Evolutionary conservation across 1,139 yeast genomes (phyloP).

Genomic region (Kluyveromyces marxianus): DNA sequence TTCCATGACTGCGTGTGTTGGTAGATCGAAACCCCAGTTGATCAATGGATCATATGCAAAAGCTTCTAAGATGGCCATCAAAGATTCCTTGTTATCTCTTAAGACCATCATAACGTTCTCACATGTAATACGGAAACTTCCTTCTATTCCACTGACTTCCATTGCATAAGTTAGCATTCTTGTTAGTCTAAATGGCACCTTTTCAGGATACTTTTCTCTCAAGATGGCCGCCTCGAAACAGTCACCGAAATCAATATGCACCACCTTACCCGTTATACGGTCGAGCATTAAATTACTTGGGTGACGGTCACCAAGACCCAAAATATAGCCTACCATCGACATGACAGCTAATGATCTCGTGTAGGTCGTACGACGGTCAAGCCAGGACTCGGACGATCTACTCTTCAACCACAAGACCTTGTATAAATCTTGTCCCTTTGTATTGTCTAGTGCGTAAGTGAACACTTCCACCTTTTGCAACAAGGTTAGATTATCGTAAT

Average conservation of each 20-base stretch:
- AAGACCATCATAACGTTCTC: slow-evolving; percentile 95
- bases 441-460: slow-evolving; percentile 90
- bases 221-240: slow-evolving; percentile 97
- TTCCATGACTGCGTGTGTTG: slow-evolving; percentile 69
- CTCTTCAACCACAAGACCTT: slow-evolving; percentile 95
- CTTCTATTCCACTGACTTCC: slow-evolving; percentile 99
- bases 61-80: slow-evolving; percentile 97
- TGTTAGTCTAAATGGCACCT: slow-evolving; percentile 94
- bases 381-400: slow-evolving; percentile 94
- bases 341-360: slow-evolving; percentile 94
- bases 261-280: slow-evolving; percentile 86
- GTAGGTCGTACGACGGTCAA: slow-evolving; percentile 92
- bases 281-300: slow-evolving; percentile 96
- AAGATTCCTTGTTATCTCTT: slow-evolving; percentile 87
- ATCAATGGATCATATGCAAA: slow-evolving; percentile 98
- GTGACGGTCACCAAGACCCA: slow-evolving; percentile 96
- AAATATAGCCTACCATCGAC: slow-evolving; percentile 97
- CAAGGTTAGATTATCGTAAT: slow-evolving; percentile 80
- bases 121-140: slow-evolving; percentile 91
- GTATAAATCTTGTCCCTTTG: slow-evolving; percentile 93
- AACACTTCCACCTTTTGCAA: slow-evolving; percentile 94
- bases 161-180: slow-evolving; percentile 96
- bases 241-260: slow-evolving; percentile 98
- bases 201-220: slow-evolving; percentile 95
- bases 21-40: slow-evolving; percentile 97